These are phyloP conservation scores for Arabis hirsuta DNA, from an alignment of 345 rosid genomes.

Conservation along the genomic window DNA sequence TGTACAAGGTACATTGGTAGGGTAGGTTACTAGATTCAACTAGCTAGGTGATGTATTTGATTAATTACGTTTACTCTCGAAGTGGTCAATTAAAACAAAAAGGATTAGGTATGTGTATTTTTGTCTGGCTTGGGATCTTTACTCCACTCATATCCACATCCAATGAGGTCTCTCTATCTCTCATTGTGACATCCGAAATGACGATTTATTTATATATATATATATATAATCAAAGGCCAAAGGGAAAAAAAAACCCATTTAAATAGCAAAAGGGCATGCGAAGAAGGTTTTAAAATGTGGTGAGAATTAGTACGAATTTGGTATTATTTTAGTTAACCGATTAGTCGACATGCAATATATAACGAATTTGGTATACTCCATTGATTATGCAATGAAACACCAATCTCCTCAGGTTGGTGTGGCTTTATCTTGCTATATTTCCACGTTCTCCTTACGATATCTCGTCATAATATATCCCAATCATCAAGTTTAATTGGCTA, in stretches of 20 bases:
- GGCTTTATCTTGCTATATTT: neutral
- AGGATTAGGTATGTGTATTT: constrained; percentile 35
- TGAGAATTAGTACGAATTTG: constrained; percentile 13
- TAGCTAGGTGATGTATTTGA: constrained; percentile 10
- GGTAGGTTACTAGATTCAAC: constrained; percentile 35
- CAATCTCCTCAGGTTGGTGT: neutral
- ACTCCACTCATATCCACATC: constrained; percentile 43
- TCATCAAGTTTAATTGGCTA: no score
- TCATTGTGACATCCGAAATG: constrained; percentile 40
- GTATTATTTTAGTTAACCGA: constrained; percentile 11
- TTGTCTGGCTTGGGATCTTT: constrained; percentile 43
- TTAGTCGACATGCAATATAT: constrained; percentile 25
- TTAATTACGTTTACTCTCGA: constrained; percentile 25
- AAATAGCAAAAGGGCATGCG: constrained; percentile 24
- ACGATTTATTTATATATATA: constrained; percentile 7
- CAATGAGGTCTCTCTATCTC: constrained; percentile 36
- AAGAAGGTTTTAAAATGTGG: neutral
- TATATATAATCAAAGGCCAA: constrained; percentile 15
- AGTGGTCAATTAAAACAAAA: constrained; percentile 36
- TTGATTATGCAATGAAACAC: neutral
- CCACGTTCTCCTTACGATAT: no score
- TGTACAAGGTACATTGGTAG: constrained; percentile 31
- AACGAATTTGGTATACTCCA: neutral
- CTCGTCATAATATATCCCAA: no score
- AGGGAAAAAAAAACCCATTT: neutral